Base-by-base conservation (phyloP, 1,139 yeast species). In the Saccharomyces hybrid region DNA sequence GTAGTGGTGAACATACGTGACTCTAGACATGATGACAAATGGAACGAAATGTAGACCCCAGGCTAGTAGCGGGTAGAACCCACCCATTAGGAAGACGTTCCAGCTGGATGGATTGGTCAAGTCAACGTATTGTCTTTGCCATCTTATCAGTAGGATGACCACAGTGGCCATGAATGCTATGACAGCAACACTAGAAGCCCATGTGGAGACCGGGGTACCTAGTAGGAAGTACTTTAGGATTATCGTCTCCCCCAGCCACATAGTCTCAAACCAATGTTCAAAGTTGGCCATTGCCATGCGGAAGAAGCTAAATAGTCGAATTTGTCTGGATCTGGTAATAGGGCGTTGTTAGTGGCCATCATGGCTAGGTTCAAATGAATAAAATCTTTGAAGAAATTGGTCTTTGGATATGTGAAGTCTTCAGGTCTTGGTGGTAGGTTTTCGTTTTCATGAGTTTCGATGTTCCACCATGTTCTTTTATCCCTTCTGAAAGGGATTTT, bases 251-350 rank as follows among this genome's bases (percentile, higher is more conserved):
- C 85, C 99, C 99, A 95, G 50, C 95, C 89, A 75, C 98, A 91
- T 77, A 95, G 81, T 75, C 99, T 86, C 64, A 95, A 83, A 69
- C 99, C 99, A 55, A 84, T 87, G 72, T 88, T 79, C 66, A 91
- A 80, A 38, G 93, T 81, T 56, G 99, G 99, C 99, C 99, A 95
- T 79, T 95, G 93, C 99, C 99, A 95, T 64, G 93, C 93, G 51
- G 82, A 71, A 16, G 97, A 89, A 1, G 98, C 95, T 64, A 95
- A 80, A 63, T 86, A 91, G 70, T 95, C 99, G 64, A 81, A 84
- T 73, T 93, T 91, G 64, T 95, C 99, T 16, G 79, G 72, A 67
- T 93, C 99, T 38, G 99, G 98, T 55, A 93, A 83, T 68, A 93
- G 80, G 2, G 97, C 98, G 67, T 95, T 95, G 76, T 95, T 95